These are phyloP conservation scores for Fusarium mangiferae DNA, from an alignment of 2,329 filamentous ascomycete species.

Conservation along the genomic window DNA sequence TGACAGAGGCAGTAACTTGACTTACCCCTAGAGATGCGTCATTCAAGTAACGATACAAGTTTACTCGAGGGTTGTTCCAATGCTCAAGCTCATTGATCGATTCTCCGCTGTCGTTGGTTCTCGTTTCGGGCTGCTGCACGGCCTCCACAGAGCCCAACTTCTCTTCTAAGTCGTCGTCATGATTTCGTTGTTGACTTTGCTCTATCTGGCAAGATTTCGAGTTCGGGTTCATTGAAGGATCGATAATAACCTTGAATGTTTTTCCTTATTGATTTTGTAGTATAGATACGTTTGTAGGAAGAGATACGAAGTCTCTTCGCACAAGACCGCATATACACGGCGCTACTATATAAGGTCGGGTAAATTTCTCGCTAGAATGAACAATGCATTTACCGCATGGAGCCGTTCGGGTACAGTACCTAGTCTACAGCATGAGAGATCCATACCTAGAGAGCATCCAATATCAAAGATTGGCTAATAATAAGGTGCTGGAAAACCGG, in stretches of 20 bases:
- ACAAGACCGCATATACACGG: not conserved
- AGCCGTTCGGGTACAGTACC: not conserved
- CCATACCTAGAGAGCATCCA: not conserved
- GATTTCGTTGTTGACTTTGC: slow-evolving; percentile 3
- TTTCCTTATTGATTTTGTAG: not conserved
- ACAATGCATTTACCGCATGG: not conserved
- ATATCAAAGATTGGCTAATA: not conserved
- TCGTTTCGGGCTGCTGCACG: not conserved
- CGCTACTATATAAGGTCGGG: not conserved
- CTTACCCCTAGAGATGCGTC: slow-evolving; percentile 73
- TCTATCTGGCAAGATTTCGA: not conserved
- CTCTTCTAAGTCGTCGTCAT: slow-evolving; percentile 11
- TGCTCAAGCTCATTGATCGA: slow-evolving; percentile 51
- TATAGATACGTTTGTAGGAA: not conserved
- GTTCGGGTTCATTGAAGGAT: not conserved
- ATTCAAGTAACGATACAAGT: slow-evolving; percentile 70
- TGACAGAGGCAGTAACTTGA: slow-evolving; percentile 44
- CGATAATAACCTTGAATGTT: no score
- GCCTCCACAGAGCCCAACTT: slow-evolving; percentile 8
- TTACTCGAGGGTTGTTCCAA: slow-evolving; percentile 73
- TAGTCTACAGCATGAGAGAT: not conserved
- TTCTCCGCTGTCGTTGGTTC: not conserved
- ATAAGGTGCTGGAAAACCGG: not conserved
- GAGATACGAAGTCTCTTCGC: not conserved
- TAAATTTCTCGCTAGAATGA: slow-evolving; percentile 24